These are phyloP conservation scores for Phytopythium litorale DNA, from an alignment of 352 stramenopile species.

Conservation along the genomic window DNA sequence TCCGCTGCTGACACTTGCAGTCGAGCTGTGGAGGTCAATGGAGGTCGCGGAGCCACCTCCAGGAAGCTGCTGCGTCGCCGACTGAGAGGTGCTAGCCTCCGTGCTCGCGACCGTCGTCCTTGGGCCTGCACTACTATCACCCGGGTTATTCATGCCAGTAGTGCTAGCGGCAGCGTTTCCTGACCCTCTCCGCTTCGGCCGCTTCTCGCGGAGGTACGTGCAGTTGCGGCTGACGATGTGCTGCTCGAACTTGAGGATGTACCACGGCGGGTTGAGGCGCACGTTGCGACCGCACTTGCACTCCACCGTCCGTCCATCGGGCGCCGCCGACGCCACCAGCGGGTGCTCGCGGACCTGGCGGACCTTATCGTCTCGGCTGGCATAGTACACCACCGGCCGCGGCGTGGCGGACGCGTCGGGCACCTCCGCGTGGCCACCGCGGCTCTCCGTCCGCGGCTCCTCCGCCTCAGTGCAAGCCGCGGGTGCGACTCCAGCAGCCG, in stretches of 20 bases:
- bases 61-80: neutral
- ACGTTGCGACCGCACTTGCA: slow-evolving; percentile 75
- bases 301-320: slow-evolving; percentile 47
- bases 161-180: neutral
- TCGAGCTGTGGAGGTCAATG: neutral
- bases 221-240: slow-evolving; percentile 82
- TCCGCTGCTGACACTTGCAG: neutral
- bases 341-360: slow-evolving; percentile 50
- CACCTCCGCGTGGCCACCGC: neutral
- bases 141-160: neutral
- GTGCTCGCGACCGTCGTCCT: neutral
- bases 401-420: slow-evolving; percentile 9
- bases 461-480: neutral
- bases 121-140: neutral
- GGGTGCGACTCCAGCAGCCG: neutral
- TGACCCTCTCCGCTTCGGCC: neutral
- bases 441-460: neutral
- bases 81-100: neutral
- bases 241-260: slow-evolving; percentile 86
- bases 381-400: slow-evolving; percentile 34
- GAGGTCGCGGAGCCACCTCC: neutral
- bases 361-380: slow-evolving; percentile 63
- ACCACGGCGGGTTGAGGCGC: slow-evolving; percentile 77
- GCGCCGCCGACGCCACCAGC: slow-evolving; percentile 35
- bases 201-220: slow-evolving; percentile 49